Percentiles rank a stretch among this genome's conserved stretches.
Conservation (phyloP, 1,284 basidiomycete genomes). For the Ustilago xerochloae region DNA sequence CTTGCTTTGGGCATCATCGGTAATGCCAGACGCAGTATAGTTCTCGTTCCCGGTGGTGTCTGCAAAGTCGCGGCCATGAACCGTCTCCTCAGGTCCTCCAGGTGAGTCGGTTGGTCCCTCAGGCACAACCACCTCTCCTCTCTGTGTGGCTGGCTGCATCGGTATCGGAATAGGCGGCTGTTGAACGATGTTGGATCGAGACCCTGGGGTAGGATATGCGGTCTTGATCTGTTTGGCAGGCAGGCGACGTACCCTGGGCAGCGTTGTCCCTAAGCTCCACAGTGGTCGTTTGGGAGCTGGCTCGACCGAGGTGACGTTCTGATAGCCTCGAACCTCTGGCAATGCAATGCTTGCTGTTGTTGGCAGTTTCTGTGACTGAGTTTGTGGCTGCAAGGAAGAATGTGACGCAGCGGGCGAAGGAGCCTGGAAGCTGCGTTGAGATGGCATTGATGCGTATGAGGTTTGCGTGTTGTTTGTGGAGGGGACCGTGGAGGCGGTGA, state of each 20-base stretch:
- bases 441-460: constrained; percentile 7
- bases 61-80: constrained; percentile 20
- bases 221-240: constrained; percentile 13
- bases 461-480: constrained; percentile 4
- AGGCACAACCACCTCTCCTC: neutral
- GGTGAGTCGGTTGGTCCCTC: neutral
- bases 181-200: constrained; percentile 17
- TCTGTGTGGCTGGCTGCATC: neutral
- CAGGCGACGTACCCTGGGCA: constrained; percentile 16
- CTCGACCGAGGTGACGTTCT: constrained; percentile 19
- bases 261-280: constrained; percentile 23
- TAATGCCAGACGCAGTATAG: neutral
- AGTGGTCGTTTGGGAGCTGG: constrained; percentile 26
- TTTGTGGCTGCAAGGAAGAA: neutral
- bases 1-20: neutral
- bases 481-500: neutral
- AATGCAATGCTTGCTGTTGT: neutral
- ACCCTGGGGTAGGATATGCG: constrained; percentile 16
- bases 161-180: neutral
- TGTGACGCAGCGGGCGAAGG: neutral
- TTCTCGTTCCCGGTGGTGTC: neutral
- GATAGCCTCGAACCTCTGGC: constrained; percentile 8
- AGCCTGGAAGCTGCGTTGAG: neutral
- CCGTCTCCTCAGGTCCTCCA: neutral
- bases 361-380: neutral